Evolutionary conservation across 805 yeast genomes (phyloP).

Genomic region (Suhomyces kilbournensis): DNA sequence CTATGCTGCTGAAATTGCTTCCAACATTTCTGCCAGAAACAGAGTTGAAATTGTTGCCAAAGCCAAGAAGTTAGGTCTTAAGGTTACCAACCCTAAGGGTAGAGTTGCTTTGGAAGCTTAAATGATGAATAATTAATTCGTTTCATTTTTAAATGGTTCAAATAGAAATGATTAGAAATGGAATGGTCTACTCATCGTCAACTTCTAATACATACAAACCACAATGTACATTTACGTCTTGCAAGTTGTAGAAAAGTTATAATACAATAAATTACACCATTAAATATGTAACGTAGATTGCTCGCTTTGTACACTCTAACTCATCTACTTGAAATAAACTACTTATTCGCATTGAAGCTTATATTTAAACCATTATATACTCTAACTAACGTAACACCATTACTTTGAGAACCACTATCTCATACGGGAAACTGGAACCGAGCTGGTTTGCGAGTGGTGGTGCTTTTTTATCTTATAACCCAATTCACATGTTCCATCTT

Average conservation of each 20-base stretch:
- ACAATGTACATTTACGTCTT: conserved; percentile 7
- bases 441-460: conserved; percentile 39
- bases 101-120: conserved; percentile 98
- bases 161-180: neutral
- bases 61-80: conserved; percentile 97
- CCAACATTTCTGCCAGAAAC: conserved; percentile 97
- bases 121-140: conserved; percentile 19
- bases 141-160: neutral
- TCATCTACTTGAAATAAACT: too few species aligned
- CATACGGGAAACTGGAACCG: conserved; percentile 26
- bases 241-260: neutral
- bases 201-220: conserved; percentile 5
- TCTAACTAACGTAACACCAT: neutral
- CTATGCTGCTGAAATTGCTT: conserved; percentile 99
- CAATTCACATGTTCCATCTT: conserved; percentile 36
- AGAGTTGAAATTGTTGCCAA: conserved; percentile 93
- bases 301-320: too few species aligned
- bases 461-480: conserved; percentile 43
- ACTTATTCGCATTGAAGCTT: neutral
- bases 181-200: neutral
- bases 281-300: too few species aligned
- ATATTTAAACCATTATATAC: neutral
- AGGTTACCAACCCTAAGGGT: conserved; percentile 99
- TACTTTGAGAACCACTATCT: conserved; percentile 12
- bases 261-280: too few species aligned